Evolutionary conservation across 148 eudicot genomes (phyloP).

Genomic region (Cornus controversa): DNA sequence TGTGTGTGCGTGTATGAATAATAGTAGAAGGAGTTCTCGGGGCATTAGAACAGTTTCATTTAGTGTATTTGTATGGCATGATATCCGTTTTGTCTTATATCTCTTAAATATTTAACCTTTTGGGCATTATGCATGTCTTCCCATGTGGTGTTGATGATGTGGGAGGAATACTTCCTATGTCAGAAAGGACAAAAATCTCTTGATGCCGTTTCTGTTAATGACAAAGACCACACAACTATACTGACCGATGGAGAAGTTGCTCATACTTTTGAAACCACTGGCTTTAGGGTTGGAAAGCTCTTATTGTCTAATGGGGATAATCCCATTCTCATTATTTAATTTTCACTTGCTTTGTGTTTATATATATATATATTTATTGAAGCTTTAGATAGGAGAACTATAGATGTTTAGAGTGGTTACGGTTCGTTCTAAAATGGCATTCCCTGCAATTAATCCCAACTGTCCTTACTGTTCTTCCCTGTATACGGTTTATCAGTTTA

Average conservation of each 20-base stretch:
- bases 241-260: slow-evolving; percentile 44
- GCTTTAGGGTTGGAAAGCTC: slow-evolving; percentile 59
- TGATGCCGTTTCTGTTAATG: slow-evolving; percentile 34
- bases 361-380: not conserved
- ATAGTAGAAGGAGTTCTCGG: not conserved
- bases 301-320: slow-evolving; percentile 62
- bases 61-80: not conserved
- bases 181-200: slow-evolving; percentile 60
- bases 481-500: not conserved
- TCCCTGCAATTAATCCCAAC: not conserved
- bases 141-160: slow-evolving; percentile 47
- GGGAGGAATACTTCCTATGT: slow-evolving; percentile 39
- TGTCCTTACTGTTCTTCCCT: not conserved
- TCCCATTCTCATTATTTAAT: no score
- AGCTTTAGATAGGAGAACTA: not conserved
- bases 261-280: slow-evolving; percentile 41
- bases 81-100: not conserved
- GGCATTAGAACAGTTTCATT: slow-evolving; percentile 10
- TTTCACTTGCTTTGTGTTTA: no score
- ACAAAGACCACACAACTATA: slow-evolving; percentile 27
- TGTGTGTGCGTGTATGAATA: not conserved
- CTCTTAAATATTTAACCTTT: slow-evolving; percentile 28
- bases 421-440: not conserved
- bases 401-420: not conserved
- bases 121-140: slow-evolving; percentile 78